Evolutionary conservation across 305 asterid species (phyloP).

Genomic region (Andrographis paniculata): DNA sequence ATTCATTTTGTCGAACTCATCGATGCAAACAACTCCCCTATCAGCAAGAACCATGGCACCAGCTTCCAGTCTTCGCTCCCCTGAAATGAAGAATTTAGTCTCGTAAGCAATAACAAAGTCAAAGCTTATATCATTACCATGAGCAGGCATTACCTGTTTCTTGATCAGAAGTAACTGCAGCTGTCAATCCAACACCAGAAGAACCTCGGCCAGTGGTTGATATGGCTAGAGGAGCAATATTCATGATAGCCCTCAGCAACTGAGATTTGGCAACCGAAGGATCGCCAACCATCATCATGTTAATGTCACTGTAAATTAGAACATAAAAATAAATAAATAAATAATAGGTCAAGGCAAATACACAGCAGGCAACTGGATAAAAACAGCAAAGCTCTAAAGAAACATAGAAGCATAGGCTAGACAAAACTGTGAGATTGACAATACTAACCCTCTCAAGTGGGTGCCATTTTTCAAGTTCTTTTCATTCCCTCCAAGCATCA

Average conservation of each 20-base stretch:
- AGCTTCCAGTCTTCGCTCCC: slow-evolving; percentile 94
- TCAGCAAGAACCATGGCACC: slow-evolving; percentile 97
- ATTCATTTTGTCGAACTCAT: slow-evolving; percentile 98
- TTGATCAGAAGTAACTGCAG: slow-evolving; percentile 98
- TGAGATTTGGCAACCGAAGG: slow-evolving; percentile 99
- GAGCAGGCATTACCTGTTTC: slow-evolving; percentile 63
- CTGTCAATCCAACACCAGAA: slow-evolving; percentile 98
- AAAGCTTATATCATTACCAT: slow-evolving; percentile 10
- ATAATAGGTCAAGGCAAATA: slow-evolving; percentile 12
- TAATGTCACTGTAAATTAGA: slow-evolving; percentile 64
- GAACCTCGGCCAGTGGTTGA: slow-evolving; percentile 99
- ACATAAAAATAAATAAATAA: too few species aligned
- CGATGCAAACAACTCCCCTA: slow-evolving; percentile 93
- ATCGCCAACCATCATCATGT: slow-evolving; percentile 99
- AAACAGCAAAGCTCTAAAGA: slow-evolving; percentile 15
- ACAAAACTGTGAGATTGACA: slow-evolving; percentile 2
- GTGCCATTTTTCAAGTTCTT: slow-evolving; percentile 95
- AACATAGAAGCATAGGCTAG: neutral
- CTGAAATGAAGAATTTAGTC: slow-evolving; percentile 27
- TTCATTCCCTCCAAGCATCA: slow-evolving; percentile 98
- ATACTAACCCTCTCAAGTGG: slow-evolving; percentile 86
- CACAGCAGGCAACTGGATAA: slow-evolving; percentile 2
- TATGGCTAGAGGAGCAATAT: slow-evolving; percentile 95
- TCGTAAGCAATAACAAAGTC: slow-evolving; percentile 14
- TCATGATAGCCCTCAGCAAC: slow-evolving; percentile 89